Conservation (phyloP, 148 eudicot genomes). For the Rhododendron griersonianum region DNA sequence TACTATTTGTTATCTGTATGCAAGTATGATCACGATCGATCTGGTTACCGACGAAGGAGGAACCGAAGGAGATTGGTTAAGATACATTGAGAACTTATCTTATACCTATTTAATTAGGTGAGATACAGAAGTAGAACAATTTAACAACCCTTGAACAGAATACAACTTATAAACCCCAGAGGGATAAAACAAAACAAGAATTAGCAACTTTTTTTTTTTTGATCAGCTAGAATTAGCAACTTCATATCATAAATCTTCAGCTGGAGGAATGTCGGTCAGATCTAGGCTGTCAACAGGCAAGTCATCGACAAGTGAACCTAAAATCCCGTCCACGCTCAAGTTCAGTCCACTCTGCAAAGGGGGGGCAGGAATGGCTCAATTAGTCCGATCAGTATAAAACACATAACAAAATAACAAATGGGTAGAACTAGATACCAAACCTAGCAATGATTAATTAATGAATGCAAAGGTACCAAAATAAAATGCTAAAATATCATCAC, state of each 20-base stretch:
- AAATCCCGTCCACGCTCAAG: conserved; percentile 69
- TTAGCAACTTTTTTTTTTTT: background rate
- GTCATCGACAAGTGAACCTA: conserved; percentile 60
- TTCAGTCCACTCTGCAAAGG: conserved; percentile 79
- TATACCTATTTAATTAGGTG: background rate
- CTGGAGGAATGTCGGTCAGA: conserved; percentile 59
- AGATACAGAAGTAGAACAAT: background rate
- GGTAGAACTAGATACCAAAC: background rate
- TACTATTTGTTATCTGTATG: background rate
- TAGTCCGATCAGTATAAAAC: background rate
- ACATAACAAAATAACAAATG: background rate
- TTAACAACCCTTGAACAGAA: background rate
- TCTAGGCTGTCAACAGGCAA: conserved; percentile 76
- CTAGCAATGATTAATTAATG: background rate
- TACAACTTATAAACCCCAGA: background rate
- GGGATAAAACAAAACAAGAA: background rate
- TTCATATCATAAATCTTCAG: conserved; percentile 36
- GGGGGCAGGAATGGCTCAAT: background rate
- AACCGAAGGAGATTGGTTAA: background rate
- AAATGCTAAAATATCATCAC: too few relatives aligned
- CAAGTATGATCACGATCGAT: background rate
- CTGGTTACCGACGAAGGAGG: too few relatives aligned
- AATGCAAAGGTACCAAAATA: background rate
- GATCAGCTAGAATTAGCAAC: background rate
- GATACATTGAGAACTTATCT: background rate